Evolutionary conservation across 495 filamentous ascomycete genomes (phyloP).

Genomic region (Astrothelium subdiscretum): DNA sequence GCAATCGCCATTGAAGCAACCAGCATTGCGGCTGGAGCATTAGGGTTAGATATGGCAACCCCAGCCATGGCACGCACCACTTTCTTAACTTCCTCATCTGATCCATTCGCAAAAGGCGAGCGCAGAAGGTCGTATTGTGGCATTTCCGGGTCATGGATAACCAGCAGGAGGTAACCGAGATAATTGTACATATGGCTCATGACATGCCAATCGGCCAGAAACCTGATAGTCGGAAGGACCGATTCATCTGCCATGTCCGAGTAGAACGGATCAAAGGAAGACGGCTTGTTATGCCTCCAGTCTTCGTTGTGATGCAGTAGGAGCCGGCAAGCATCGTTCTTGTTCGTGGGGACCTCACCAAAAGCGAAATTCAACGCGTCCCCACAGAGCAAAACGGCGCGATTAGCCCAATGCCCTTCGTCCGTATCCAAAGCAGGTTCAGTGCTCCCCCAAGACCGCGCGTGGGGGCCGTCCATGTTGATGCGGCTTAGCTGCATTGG

Average conservation of each 20-base stretch:
- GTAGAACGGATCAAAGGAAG: not conserved
- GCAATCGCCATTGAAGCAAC: conserved; percentile 24
- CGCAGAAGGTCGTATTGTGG: not conserved
- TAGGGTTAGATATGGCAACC: conserved; percentile 23
- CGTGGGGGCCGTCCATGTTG: not conserved
- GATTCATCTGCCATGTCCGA: not conserved
- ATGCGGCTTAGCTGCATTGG: not conserved
- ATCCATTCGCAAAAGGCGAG: conserved; percentile 9
- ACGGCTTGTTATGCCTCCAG: not conserved
- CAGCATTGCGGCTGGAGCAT: conserved; percentile 22
- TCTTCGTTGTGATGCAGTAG: not conserved
- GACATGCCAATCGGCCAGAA: not conserved
- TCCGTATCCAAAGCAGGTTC: not conserved
- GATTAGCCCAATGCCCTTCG: not conserved
- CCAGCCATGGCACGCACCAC: conserved; percentile 18
- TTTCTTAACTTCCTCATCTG: conserved; percentile 1
- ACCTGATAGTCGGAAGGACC: not conserved
- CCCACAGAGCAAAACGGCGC: not conserved
- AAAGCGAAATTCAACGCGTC: not conserved
- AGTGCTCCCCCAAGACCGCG: not conserved
- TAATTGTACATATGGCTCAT: conserved; percentile 1
- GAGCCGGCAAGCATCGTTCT: not conserved
- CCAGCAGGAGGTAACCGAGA: not conserved
- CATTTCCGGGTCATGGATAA: not conserved
- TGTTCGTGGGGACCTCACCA: not conserved